A percentile compares a stretch with the other conserved stretches of the same genome.
Evolutionary conservation across 108 stramenopile genomes (phyloP).

Genomic region (Asterionellopsis glacialis): DNA sequence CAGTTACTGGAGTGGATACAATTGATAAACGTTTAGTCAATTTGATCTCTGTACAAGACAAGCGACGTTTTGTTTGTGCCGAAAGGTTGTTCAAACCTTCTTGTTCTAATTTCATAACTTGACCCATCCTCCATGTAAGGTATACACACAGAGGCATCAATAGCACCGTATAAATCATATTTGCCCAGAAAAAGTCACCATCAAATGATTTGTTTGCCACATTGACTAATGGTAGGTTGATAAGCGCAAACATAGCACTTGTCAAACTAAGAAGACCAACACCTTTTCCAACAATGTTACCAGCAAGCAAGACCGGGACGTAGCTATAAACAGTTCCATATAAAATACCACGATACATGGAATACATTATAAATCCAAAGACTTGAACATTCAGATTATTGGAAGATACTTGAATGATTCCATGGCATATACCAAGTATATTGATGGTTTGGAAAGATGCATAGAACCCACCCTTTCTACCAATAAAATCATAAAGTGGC

Average conservation of each 20-base stretch:
- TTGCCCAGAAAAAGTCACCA: constrained; percentile 38
- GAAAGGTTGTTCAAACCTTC: too few relatives aligned
- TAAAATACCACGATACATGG: constrained; percentile 36
- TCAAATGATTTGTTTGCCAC: constrained; percentile 16
- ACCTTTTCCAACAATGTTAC: constrained; percentile 24
- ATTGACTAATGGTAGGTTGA: constrained; percentile 33
- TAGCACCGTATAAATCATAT: constrained; percentile 20
- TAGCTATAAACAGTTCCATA: constrained; percentile 25
- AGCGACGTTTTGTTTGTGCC: too few relatives aligned
- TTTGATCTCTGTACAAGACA: too few relatives aligned
- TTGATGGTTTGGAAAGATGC: constrained; percentile 26
- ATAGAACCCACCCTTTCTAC: constrained; percentile 16
- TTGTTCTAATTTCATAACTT: not conserved
- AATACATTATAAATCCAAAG: constrained; percentile 42
- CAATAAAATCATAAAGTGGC: constrained; percentile 32
- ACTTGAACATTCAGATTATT: constrained; percentile 36
- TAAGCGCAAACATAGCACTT: constrained; percentile 15
- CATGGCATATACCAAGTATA: constrained; percentile 13
- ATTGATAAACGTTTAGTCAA: too few relatives aligned
- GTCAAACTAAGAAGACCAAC: constrained; percentile 15
- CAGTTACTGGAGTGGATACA: too few relatives aligned
- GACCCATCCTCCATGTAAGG: constrained; percentile 10
- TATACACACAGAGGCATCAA: constrained; percentile 15
- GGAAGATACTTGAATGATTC: constrained; percentile 16
- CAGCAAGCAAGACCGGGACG: constrained; percentile 16